Evolutionary conservation across 768 basidiomycete species (phyloP).

Genomic region (Kwoniella newhampshirensis): DNA sequence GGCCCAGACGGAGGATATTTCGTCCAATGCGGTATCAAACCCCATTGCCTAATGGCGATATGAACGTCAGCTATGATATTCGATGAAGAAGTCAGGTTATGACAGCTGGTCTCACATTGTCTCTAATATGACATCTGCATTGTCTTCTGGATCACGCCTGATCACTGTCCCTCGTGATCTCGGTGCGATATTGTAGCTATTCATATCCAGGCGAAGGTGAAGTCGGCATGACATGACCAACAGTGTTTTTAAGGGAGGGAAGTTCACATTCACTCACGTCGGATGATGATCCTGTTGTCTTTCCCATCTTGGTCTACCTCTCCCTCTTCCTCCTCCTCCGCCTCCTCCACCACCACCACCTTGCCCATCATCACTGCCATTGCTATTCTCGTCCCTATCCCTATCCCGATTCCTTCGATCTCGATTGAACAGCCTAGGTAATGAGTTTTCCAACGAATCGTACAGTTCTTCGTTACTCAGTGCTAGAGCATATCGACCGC

Average conservation of each 20-base stretch:
- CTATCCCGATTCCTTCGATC: constrained; percentile 7
- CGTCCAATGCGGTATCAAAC: constrained; percentile 79
- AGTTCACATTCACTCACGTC: too few species aligned
- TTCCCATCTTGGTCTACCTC: constrained; percentile 26
- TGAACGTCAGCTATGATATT: not conserved
- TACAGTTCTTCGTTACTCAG: constrained; percentile 43
- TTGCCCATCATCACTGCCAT: too few species aligned
- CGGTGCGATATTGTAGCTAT: constrained; percentile 79
- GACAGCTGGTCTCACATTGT: constrained; percentile 62
- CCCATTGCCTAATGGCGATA: constrained; percentile 61
- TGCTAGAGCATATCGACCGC: constrained; percentile 45
- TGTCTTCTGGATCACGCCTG: constrained; percentile 56
- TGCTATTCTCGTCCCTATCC: constrained; percentile 25
- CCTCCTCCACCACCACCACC: too few species aligned
- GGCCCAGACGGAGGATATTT: constrained; percentile 63
- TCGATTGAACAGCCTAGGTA: constrained; percentile 27
- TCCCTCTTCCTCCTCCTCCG: constrained; percentile 1
- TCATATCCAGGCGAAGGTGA: too few species aligned
- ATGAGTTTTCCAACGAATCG: constrained; percentile 36
- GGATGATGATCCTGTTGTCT: constrained; percentile 39
- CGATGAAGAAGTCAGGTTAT: not conserved
- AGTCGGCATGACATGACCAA: too few species aligned
- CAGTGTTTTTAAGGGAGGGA: too few species aligned
- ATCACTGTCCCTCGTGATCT: constrained; percentile 75
- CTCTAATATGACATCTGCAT: constrained; percentile 61